Percentiles rank a stretch among this genome's conserved stretches.
Evolutionary conservation across 2,329 filamentous ascomycete genomes (phyloP).

Genomic region (Scorias spongiosa): DNA sequence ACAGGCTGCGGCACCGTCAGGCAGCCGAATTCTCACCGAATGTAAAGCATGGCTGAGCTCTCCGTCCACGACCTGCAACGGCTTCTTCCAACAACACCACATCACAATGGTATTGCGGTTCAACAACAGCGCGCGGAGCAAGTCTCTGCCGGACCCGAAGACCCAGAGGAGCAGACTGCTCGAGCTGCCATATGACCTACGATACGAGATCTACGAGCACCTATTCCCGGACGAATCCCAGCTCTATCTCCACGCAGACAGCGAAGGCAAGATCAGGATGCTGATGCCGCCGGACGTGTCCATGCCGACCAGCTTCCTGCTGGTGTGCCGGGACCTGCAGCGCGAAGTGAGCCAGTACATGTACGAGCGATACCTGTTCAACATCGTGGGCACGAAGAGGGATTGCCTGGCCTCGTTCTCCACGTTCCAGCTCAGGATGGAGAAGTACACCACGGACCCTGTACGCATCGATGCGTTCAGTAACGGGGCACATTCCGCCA

Average conservation of each 20-base stretch:
- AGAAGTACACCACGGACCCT: constrained; percentile 9
- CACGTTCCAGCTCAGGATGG: constrained; percentile 7
- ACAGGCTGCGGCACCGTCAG: too few species aligned
- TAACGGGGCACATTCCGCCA: constrained; percentile 17
- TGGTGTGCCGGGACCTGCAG: constrained; percentile 8
- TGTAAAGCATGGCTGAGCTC: too few species aligned
- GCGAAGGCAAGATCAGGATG: constrained; percentile 3
- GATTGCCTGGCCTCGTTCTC: constrained; percentile 13
- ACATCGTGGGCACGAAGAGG: constrained; percentile 17
- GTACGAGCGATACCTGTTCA: constrained; percentile 19
- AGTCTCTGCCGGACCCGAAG: too few species aligned
- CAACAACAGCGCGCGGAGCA: too few species aligned
- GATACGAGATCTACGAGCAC: constrained; percentile 16
- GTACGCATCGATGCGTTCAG: constrained; percentile 15
- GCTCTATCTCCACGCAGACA: constrained; percentile 14
- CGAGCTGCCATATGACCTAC: constrained; percentile 16
- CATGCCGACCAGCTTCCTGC: constrained; percentile 8
- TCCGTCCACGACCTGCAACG: too few species aligned
- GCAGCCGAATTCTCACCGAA: too few species aligned
- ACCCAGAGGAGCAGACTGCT: constrained; percentile 4
- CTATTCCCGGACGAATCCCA: constrained; percentile 13
- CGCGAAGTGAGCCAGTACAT: constrained; percentile 13
- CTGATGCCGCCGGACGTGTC: constrained; percentile 3
- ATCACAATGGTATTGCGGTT: too few species aligned
- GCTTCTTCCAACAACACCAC: too few species aligned